Evolutionary conservation across 495 filamentous ascomycete species (phyloP).

Genomic region (Tuber brumale): DNA sequence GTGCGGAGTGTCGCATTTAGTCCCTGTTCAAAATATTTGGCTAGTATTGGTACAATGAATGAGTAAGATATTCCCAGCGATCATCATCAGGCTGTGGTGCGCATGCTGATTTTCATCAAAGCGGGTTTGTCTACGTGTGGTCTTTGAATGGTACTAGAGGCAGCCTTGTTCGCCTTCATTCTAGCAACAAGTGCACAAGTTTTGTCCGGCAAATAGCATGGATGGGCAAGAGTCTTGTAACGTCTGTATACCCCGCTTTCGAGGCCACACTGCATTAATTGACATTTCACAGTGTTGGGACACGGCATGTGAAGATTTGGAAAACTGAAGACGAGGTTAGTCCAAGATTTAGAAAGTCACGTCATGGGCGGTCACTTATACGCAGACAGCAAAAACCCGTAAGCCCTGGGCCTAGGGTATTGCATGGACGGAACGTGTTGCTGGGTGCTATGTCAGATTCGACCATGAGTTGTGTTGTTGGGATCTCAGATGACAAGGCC

Average conservation of each 20-base stretch:
- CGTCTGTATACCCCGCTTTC: constrained; percentile 46
- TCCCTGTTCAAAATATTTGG: constrained; percentile 75
- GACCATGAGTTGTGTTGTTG: constrained; percentile 71
- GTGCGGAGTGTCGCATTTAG: constrained; percentile 86
- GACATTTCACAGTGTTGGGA: constrained; percentile 57
- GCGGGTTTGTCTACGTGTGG: constrained; percentile 89
- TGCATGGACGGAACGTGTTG: constrained; percentile 63
- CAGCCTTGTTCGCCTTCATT: constrained; percentile 79
- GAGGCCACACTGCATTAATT: constrained; percentile 42
- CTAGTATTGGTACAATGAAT: constrained; percentile 77
- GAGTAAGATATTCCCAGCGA: constrained; percentile 47
- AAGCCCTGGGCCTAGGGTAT: constrained; percentile 50
- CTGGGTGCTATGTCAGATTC: constrained; percentile 70
- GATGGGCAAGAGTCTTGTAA: constrained; percentile 67
- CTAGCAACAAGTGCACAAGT: constrained; percentile 89
- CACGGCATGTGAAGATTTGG: constrained; percentile 93
- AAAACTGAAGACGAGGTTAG: constrained; percentile 59
- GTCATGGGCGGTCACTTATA: constrained; percentile 44
- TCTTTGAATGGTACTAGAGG: constrained; percentile 64
- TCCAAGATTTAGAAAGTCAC: constrained; percentile 42
- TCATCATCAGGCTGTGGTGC: not conserved
- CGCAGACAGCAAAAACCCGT: constrained; percentile 42
- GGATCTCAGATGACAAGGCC: constrained; percentile 62
- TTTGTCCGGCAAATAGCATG: constrained; percentile 76
- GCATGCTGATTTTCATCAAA: constrained; percentile 22